Conservation (phyloP, 768 basidiomycete species). For the Lentinula boryana region DNA sequence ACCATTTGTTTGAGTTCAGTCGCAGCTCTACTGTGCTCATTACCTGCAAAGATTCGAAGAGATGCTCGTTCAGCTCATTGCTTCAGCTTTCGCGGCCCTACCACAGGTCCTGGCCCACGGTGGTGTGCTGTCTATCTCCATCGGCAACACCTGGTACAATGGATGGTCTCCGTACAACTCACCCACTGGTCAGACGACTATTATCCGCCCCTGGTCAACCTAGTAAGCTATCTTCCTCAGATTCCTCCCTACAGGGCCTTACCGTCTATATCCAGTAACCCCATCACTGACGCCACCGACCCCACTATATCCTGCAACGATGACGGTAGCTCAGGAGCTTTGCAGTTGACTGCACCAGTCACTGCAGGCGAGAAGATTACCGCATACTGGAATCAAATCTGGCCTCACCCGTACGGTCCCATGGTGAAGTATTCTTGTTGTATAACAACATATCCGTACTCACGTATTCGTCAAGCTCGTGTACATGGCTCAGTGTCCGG, state of each 20-base stretch:
- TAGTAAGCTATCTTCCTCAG: constrained; percentile 24
- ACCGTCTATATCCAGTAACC: constrained; percentile 23
- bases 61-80: constrained; percentile 7
- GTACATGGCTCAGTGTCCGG: constrained; percentile 41
- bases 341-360: constrained; percentile 36
- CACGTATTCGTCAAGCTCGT: constrained; percentile 23
- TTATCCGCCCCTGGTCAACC: constrained; percentile 37
- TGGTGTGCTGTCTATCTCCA: constrained; percentile 36
- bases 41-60: neutral
- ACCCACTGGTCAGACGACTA: constrained; percentile 32
- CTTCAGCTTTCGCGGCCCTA: constrained; percentile 19
- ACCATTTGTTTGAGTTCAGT: too few relatives aligned
- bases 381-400: constrained; percentile 40
- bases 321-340: constrained; percentile 32
- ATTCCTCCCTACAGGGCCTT: neutral
- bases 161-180: constrained; percentile 40
- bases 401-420: constrained; percentile 39
- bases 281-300: constrained; percentile 30
- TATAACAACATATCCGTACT: neutral
- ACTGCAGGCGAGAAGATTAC: constrained; percentile 36
- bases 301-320: constrained; percentile 40
- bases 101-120: constrained; percentile 34
- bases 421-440: constrained; percentile 22
- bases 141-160: constrained; percentile 30
- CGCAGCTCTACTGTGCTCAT: neutral